These are phyloP conservation scores for Picochlorum sp. DNA, from an alignment of 139 green algal genomes.

Conservation along the genomic window DNA sequence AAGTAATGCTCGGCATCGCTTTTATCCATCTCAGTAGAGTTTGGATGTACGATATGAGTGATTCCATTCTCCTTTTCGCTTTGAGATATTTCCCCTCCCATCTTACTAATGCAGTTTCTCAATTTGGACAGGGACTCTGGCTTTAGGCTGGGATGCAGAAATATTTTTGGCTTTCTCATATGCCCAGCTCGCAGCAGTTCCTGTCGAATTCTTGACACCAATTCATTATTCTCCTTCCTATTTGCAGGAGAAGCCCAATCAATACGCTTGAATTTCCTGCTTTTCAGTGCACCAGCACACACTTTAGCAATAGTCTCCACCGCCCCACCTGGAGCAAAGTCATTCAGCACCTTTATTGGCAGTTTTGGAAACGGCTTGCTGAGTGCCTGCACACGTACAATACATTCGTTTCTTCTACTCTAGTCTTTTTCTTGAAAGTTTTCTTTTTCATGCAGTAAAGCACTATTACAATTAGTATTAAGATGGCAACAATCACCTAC, in stretches of 20 bases:
- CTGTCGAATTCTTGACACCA: slow-evolving; percentile 33
- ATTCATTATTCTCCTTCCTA: slow-evolving; percentile 52
- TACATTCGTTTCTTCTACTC: no score
- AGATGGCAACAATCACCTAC: slow-evolving; percentile 14
- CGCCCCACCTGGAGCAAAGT: slow-evolving; percentile 28
- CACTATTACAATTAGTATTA: no score
- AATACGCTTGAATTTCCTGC: slow-evolving; percentile 34
- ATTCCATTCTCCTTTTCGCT: slow-evolving; percentile 32
- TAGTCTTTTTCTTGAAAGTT: no score
- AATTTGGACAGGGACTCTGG: not conserved
- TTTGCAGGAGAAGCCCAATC: slow-evolving; percentile 44
- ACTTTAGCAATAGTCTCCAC: slow-evolving; percentile 40
- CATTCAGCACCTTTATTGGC: slow-evolving; percentile 26
- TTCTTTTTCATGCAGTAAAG: no score
- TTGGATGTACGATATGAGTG: slow-evolving; percentile 66
- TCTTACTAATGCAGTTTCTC: not conserved
- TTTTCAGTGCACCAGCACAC: slow-evolving; percentile 38
- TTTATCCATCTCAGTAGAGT: slow-evolving; percentile 46
- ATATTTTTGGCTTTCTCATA: slow-evolving; percentile 33
- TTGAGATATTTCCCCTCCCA: slow-evolving; percentile 18
- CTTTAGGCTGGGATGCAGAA: slow-evolving; percentile 17
- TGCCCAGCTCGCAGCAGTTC: slow-evolving; percentile 41
- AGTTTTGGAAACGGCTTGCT: slow-evolving; percentile 40
- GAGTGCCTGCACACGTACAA: slow-evolving; percentile 23
- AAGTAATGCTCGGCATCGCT: slow-evolving; percentile 63